Percentiles rank a stretch among this genome's conserved stretches.
Evolutionary conservation across 352 stramenopile genomes (phyloP).

Genomic region (Globisporangium yorkense): DNA sequence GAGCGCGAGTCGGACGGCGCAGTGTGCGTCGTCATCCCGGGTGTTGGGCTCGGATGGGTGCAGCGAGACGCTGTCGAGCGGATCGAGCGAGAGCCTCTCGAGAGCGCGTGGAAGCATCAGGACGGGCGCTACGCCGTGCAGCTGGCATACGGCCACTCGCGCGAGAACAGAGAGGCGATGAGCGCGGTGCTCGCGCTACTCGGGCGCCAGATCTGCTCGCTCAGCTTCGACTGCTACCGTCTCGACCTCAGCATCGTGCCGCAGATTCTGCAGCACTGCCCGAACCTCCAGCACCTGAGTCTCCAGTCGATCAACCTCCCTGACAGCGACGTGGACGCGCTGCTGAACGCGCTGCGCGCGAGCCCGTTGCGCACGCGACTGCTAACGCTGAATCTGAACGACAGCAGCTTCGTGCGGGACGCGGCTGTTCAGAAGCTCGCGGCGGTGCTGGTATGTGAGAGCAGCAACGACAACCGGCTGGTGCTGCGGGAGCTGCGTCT

Average conservation of each 20-base stretch:
- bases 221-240: not conserved
- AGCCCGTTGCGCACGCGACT: not conserved
- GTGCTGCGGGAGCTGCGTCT: conserved; percentile 1
- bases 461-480: not conserved
- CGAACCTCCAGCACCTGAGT: not conserved
- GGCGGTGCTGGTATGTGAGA: not conserved
- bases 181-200: not conserved
- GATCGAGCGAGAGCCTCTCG: conserved; percentile 3
- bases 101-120: not conserved
- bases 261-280: not conserved
- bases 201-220: not conserved
- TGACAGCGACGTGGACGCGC: not conserved
- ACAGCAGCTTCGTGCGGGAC: not conserved
- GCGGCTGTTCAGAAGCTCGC: not conserved
- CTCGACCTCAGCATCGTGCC: not conserved
- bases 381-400: conserved; percentile 1
- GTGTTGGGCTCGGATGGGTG: conserved; percentile 1
- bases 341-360: not conserved
- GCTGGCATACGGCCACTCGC: not conserved
- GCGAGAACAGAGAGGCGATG: not conserved
- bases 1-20: conserved; percentile 1
- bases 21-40: conserved; percentile 3
- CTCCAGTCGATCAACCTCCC: not conserved
- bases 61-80: not conserved
- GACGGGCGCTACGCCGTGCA: not conserved